phyloP scores from a whole-genome alignment of 371 early-diverging fungal genomes.

The Agmasoma carcini region DNA sequence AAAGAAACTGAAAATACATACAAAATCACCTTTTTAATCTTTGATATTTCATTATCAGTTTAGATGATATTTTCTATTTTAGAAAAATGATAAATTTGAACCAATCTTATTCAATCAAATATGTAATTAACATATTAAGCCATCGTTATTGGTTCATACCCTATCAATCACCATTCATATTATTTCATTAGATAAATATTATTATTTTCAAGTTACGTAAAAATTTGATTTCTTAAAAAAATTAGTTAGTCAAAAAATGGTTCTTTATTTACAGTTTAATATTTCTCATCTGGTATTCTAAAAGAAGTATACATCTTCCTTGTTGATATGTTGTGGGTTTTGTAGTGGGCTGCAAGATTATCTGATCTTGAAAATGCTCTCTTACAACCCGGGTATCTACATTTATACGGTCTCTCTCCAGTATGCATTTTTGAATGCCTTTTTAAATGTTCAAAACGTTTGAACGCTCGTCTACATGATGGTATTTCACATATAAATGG shows the following conservation, averaged over 20 bases:
- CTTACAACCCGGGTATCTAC: slow-evolving; percentile 59
- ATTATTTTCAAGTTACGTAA: background rate
- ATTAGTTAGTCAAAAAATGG: slow-evolving; percentile 2
- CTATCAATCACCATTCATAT: background rate
- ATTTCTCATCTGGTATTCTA: background rate
- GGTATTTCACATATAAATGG: slow-evolving; percentile 55
- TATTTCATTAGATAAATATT: background rate
- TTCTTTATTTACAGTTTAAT: background rate
- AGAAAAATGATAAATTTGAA: no score
- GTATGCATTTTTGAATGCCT: slow-evolving; percentile 71
- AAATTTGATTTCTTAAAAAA: slow-evolving; percentile 15
- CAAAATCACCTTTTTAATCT: no score
- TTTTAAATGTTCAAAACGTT: slow-evolving; percentile 65
- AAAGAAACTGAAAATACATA: no score
- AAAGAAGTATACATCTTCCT: slow-evolving; percentile 3
- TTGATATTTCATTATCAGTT: no score
- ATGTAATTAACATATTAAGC: slow-evolving; percentile 1
- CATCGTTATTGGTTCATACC: background rate
- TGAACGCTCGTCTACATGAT: slow-evolving; percentile 63
- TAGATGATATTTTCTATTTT: no score
- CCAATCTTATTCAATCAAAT: no score
- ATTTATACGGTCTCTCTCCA: slow-evolving; percentile 68
- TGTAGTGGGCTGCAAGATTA: slow-evolving; percentile 60
- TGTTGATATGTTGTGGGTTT: slow-evolving; percentile 38
- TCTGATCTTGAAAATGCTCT: slow-evolving; percentile 69